Percentiles rank a stretch among this genome's conserved stretches.
These are phyloP conservation scores for Corynespora cassiicola DNA, from an alignment of 2,329 filamentous ascomycete species.

Conservation along the genomic window DNA sequence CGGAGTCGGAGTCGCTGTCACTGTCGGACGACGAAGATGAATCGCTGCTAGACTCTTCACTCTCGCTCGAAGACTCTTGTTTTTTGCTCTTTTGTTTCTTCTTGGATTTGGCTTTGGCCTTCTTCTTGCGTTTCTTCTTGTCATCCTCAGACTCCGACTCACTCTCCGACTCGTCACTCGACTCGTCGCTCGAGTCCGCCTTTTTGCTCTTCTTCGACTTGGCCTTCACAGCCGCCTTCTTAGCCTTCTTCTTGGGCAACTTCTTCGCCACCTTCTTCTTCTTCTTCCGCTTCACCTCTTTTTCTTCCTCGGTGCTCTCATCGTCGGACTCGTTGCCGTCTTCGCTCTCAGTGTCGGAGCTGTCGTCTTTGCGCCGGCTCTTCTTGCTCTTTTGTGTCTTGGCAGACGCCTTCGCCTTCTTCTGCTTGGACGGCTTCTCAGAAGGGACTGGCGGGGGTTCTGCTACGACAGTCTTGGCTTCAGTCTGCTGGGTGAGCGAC, in stretches of 20 bases:
- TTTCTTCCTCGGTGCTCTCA: constrained; percentile 16
- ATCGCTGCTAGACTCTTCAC: constrained; percentile 12
- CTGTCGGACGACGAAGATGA: constrained; percentile 22
- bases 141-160: constrained; percentile 23
- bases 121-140: constrained; percentile 13
- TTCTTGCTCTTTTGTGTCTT: constrained; percentile 10
- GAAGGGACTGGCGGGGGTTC: too few species aligned
- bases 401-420: constrained; percentile 13
- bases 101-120: constrained; percentile 24
- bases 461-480: constrained; percentile 10
- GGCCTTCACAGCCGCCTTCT: constrained; percentile 27
- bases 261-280: constrained; percentile 19
- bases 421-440: constrained; percentile 18
- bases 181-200: constrained; percentile 20
- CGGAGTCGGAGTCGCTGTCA: constrained; percentile 20
- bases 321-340: constrained; percentile 22
- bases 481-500: constrained; percentile 4
- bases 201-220: constrained; percentile 31
- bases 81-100: constrained; percentile 33
- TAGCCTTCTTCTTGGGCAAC: constrained; percentile 14
- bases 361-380: constrained; percentile 13
- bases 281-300: constrained; percentile 25
- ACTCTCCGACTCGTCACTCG: constrained; percentile 17
- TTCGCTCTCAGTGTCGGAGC: constrained; percentile 11
- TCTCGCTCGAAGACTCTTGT: constrained; percentile 22